Base-by-base conservation (phyloP, 371 early-diverging fungal species). In the Mucor indicus region DNA sequence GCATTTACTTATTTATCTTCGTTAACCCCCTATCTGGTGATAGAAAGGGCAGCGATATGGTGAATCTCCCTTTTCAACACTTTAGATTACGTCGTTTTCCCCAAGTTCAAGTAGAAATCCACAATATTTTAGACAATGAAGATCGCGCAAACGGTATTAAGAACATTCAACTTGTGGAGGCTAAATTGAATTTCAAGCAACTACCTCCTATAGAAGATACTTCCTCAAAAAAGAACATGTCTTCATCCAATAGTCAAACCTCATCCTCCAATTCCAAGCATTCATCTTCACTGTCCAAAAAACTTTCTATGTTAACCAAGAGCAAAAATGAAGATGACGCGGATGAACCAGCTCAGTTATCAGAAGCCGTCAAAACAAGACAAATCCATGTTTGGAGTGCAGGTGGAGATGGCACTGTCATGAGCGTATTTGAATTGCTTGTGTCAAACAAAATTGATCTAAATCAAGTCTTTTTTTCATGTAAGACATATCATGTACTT, bases 341-440 rank as follows among this genome's bases (percentile, higher is more conserved):
- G n/a, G n/a, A n/a, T n/a, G n/a, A n/a, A n/a, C n/a, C n/a, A n/a
- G n/a, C n/a, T n/a, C n/a, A n/a, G n/a, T 53, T 64, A 1, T 67
- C 69, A 15, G 50, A 53, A 3, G 67, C 67, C 17, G 62, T 46
- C 2, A 38, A 55, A 36, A 44, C 51, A 19, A 48, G 75, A 13
- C 75, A 75, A 16, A 63, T 84, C 41, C 84, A 84, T 55, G 77
- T 79, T 13, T 84, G 84, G 84, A 77, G 78, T 44, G 84, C 82
- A 1, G 84, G 84, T 38, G 84, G 84, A 20, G 81, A 83, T 55
- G 81, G 82, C 13, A 81, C 82, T 0, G 81, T 83, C 32, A 80
- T 79, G 70, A 67, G 77, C 15, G 80, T 82, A 1, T 64, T 82
- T 40, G 77, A 78, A 47, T 57, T 73, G 32, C 48, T 80, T 41